phyloP scores from a whole-genome alignment of 2,329 filamentous ascomycete genomes.

The Chaetomiaceae sp. region DNA sequence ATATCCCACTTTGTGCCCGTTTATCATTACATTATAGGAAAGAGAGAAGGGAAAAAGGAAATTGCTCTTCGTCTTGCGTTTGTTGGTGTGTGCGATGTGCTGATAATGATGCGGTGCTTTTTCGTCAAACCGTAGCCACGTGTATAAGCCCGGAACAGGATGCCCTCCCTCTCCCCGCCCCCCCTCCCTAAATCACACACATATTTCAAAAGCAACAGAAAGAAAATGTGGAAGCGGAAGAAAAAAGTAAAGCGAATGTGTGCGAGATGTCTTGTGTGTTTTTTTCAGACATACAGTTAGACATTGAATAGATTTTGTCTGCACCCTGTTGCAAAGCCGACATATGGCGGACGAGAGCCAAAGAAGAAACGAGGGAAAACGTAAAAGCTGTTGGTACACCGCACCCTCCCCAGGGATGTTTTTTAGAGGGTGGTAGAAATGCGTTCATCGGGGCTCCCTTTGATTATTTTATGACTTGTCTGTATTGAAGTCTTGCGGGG shows the following conservation, averaged over 20 bases:
- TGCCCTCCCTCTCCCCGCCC: neutral
- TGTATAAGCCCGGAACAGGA: constrained; percentile 4
- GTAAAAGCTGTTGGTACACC: constrained; percentile 18
- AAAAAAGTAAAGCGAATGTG: neutral
- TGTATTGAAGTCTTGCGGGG: constrained; percentile 39
- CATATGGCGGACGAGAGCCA: neutral
- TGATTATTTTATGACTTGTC: constrained; percentile 17
- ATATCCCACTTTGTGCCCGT: constrained; percentile 5
- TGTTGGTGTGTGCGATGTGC: neutral
- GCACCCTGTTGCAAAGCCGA: too few species aligned
- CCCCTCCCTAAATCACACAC: neutral
- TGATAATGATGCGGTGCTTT: constrained; percentile 6
- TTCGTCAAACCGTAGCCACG: constrained; percentile 13
- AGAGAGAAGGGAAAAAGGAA: too few species aligned
- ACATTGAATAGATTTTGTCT: neutral
- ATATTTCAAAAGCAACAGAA: neutral
- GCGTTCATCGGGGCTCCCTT: neutral
- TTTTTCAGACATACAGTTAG: too few species aligned
- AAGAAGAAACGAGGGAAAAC: neutral
- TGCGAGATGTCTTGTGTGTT: neutral
- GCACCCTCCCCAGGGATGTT: neutral
- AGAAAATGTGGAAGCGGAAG: too few species aligned
- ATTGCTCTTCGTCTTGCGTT: constrained; percentile 3
- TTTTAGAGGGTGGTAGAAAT: neutral
- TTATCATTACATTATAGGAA: constrained; percentile 25